These are phyloP conservation scores for Claviceps humidiphila DNA, from an alignment of 2,329 filamentous ascomycete genomes.

Conservation along the genomic window DNA sequence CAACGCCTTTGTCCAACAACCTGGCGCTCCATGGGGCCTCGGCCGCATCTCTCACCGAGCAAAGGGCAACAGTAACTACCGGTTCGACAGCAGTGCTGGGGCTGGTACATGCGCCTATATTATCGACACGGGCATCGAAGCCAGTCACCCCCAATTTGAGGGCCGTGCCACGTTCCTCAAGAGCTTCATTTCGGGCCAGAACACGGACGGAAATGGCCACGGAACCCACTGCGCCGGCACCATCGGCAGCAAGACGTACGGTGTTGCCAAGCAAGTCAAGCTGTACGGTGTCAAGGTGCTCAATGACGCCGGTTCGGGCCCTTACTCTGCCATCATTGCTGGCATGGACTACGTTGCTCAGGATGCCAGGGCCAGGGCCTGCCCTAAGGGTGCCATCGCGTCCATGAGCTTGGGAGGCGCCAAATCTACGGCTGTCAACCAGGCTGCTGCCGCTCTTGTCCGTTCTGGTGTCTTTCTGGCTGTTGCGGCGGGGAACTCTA, in stretches of 20 bases:
- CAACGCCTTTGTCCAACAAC: slow-evolving; percentile 9
- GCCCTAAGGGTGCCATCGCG: slow-evolving; percentile 33
- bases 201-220: slow-evolving; percentile 24
- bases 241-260: slow-evolving; percentile 20
- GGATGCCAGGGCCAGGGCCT: slow-evolving; percentile 15
- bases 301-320: slow-evolving; percentile 17
- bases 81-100: slow-evolving; percentile 27
- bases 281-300: slow-evolving; percentile 35
- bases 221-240: slow-evolving; percentile 26
- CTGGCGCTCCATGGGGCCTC: slow-evolving; percentile 17
- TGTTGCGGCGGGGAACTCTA: slow-evolving; percentile 42
- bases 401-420: slow-evolving; percentile 44
- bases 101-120: slow-evolving; percentile 30
- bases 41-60: slow-evolving; percentile 21
- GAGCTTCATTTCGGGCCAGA: slow-evolving; percentile 14
- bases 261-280: slow-evolving; percentile 29
- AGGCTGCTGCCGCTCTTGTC: slow-evolving; percentile 33
- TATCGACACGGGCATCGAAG: slow-evolving; percentile 31
- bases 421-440: slow-evolving; percentile 33
- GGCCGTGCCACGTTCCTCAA: slow-evolving; percentile 20
- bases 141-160: slow-evolving; percentile 22
- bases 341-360: slow-evolving; percentile 30
- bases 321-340: slow-evolving; percentile 28
- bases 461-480: slow-evolving; percentile 36
- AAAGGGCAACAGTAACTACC: slow-evolving; percentile 19